Evolutionary conservation across 1,139 yeast species (phyloP), one percentile per base, ranked within the genome.

Genomic region (Yarrowia galli): DNA sequence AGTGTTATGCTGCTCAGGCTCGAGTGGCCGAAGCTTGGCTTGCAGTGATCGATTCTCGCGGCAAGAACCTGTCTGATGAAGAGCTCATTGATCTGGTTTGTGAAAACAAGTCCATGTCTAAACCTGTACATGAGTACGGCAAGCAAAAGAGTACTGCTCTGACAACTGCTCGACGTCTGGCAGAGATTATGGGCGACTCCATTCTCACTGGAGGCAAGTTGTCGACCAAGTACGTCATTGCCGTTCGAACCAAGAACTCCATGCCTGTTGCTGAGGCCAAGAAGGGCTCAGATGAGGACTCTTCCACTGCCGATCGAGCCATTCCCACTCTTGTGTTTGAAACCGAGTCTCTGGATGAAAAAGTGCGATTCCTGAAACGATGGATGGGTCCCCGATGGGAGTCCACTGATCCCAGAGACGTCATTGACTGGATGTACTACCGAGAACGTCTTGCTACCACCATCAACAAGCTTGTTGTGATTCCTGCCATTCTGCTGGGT

Each of bases 191-290:
- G 72, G 99, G 99, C n/a, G 93, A 89, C 71, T 97, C 92, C 73
- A 95, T 95, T 97, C 96, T 92, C 12, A 92, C 92, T 74, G 98
- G 93, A 79, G 93, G 95, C 68, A 99, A 99, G 71, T 85, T 96
- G 71, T 97, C 97, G 2, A 95, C 98, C 79, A 92, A 92, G 76
- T 96, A 92, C 79, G 89, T 96, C 78, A 93, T 96, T 71, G 89
- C 98, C 71, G 87, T 88, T 58, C 87, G 86, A 72, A 99, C 99
- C 1, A 75, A 83, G 35, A 90, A 89, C 61, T 89, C 97, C 1
- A 38, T 61, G 35, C 97, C 99, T 0, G 96, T 95, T 36, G 92
- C 99, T 0, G 99, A 42, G 22, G 49, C 51, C 20, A 58, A 42
- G 22, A 54, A 54, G 61, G 61, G 61, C 12, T 61, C 66, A 10